phyloP scores from a whole-genome alignment of 1,139 yeast genomes.

The Magnusiomyces paraingens region DNA sequence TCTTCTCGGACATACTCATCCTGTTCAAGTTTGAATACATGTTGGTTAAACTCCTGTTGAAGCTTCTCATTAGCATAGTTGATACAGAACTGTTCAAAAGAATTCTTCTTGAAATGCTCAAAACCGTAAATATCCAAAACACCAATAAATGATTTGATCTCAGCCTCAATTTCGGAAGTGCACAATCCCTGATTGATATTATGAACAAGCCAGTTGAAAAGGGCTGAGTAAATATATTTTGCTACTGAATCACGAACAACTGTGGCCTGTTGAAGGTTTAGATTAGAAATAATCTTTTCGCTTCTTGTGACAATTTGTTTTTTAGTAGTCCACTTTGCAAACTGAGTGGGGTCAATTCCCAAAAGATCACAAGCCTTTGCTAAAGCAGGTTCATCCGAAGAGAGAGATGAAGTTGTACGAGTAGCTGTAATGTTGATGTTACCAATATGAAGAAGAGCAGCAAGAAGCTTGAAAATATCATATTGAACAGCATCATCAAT shows the following conservation, averaged over 20 bases:
- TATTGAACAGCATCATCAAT: conserved; percentile 53
- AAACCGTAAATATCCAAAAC: conserved; percentile 97
- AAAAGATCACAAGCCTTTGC: conserved; percentile 78
- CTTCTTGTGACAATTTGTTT: conserved; percentile 90
- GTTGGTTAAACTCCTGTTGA: conserved; percentile 96
- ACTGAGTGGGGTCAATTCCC: conserved; percentile 66
- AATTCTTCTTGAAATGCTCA: conserved; percentile 89
- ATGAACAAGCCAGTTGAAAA: conserved; percentile 92
- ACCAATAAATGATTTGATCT: conserved; percentile 76
- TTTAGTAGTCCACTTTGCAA: conserved; percentile 90
- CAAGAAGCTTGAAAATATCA: conserved; percentile 69
- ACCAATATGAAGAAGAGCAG: conserved; percentile 90
- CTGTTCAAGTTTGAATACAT: conserved; percentile 93
- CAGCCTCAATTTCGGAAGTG: conserved; percentile 51
- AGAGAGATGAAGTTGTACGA: conserved; percentile 73
- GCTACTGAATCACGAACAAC: conserved; percentile 97
- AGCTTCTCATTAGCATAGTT: conserved; percentile 96
- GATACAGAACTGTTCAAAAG: conserved; percentile 96
- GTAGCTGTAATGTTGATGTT: conserved; percentile 85
- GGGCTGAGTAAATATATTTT: conserved; percentile 83
- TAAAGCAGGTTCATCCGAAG: conserved; percentile 82
- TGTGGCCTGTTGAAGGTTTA: conserved; percentile 76
- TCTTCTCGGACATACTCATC: conserved; percentile 90
- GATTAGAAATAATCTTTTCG: conserved; percentile 81
- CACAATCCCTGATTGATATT: conserved; percentile 78